Evolutionary conservation across 139 green algal species (phyloP).

Genomic region (Chara braunii): DNA sequence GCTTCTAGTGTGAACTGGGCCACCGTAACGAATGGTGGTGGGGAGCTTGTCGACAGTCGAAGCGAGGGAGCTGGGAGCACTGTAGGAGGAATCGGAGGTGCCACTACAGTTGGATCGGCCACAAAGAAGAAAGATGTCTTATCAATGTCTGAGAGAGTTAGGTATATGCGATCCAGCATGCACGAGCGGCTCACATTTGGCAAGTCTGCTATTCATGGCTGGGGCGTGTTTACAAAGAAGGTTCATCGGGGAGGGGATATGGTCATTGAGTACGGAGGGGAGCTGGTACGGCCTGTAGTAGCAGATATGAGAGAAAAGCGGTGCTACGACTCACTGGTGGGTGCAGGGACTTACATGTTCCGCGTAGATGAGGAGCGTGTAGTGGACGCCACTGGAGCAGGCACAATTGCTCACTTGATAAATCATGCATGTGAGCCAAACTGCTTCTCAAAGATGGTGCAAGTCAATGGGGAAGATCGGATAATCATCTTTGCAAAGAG

Average conservation of each 20-base stretch:
- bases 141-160: too few species aligned
- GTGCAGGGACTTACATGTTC: conserved; percentile 84
- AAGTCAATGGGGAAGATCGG: conserved; percentile 19
- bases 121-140: too few species aligned
- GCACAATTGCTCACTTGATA: conserved; percentile 76
- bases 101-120: too few species aligned
- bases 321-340: conserved; percentile 61
- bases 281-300: conserved; percentile 51
- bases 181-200: conserved; percentile 38
- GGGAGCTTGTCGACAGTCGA: too few species aligned
- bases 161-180: too few species aligned
- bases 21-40: too few species aligned
- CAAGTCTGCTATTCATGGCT: conserved; percentile 46
- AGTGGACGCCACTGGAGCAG: conserved; percentile 46
- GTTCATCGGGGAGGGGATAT: conserved; percentile 38
- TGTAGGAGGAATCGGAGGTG: too few species aligned
- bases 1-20: too few species aligned
- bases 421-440: conserved; percentile 80
- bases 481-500: conserved; percentile 43
- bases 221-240: conserved; percentile 38
- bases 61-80: too few species aligned
- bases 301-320: conserved; percentile 53
- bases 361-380: conserved; percentile 46
- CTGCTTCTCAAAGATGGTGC: conserved; percentile 42
- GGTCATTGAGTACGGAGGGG: conserved; percentile 60